phyloP scores from a whole-genome alignment of 345 rosid species.

The Eucalyptus guilfoylei region DNA sequence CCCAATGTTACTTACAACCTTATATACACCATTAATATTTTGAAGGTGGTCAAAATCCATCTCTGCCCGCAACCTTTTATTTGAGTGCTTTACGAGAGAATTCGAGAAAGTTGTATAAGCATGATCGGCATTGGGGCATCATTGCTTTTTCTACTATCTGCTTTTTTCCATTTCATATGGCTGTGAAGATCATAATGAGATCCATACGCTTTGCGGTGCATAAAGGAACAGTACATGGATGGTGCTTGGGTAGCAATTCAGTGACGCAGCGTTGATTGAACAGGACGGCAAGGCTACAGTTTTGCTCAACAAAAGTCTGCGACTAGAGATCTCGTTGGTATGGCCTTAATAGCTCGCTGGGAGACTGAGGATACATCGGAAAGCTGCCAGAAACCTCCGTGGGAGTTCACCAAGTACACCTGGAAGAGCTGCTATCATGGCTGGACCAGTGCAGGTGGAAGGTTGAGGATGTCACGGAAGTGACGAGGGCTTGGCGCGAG shows the following conservation, averaged over 20 bases:
- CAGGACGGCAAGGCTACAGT: background rate
- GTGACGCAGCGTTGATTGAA: too few relatives aligned
- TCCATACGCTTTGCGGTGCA: background rate
- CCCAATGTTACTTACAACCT: background rate
- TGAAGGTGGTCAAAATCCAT: too few relatives aligned
- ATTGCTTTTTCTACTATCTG: background rate
- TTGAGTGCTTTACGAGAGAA: background rate
- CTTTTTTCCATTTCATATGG: background rate
- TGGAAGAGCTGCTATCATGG: background rate
- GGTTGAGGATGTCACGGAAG: background rate
- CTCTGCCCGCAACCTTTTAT: fast-evolving
- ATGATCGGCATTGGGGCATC: background rate
- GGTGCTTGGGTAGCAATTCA: background rate
- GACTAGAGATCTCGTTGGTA: background rate
- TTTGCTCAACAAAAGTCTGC: background rate
- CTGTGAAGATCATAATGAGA: background rate
- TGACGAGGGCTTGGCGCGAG: background rate
- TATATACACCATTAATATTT: background rate
- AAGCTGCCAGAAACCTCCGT: background rate
- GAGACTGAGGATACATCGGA: background rate
- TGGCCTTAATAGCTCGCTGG: background rate
- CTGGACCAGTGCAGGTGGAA: background rate
- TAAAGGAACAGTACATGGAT: background rate
- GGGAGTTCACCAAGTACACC: background rate
- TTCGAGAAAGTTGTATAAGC: background rate